Conservation (phyloP, 345 rosid species). For the Murraya paniculata region DNA sequence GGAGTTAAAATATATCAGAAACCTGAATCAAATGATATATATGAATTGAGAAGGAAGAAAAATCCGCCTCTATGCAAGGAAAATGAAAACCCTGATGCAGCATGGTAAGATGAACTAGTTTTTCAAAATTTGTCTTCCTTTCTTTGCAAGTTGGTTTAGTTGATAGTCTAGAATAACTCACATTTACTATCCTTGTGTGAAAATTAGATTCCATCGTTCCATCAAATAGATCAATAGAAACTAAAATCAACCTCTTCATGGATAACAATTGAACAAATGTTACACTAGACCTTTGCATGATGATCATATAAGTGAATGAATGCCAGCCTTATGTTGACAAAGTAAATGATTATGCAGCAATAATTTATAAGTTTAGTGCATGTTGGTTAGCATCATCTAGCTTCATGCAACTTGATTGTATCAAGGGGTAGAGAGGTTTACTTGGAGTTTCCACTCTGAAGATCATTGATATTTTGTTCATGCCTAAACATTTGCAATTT, state of each 20-base stretch:
- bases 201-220: background rate
- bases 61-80: constrained; percentile 85
- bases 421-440: background rate
- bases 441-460: background rate
- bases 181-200: background rate
- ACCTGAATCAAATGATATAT: constrained; percentile 85
- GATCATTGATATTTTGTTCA: background rate
- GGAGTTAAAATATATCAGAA: constrained; percentile 91
- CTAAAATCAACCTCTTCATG: background rate
- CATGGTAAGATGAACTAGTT: constrained; percentile 53
- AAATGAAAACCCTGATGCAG: constrained; percentile 86
- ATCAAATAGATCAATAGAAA: background rate
- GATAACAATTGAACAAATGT: background rate
- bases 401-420: background rate
- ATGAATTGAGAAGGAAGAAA: constrained; percentile 75
- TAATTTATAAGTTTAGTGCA: background rate
- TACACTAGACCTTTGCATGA: background rate
- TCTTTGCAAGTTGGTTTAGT: background rate
- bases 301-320: background rate
- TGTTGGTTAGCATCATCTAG: background rate
- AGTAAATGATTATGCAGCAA: background rate
- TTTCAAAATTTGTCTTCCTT: constrained; percentile 6
- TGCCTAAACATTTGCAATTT: background rate
- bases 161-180: background rate
- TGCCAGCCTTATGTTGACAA: background rate